Conservation (phyloP, 192 early-diverging fungal species). For the Spizellomyces sp. region DNA sequence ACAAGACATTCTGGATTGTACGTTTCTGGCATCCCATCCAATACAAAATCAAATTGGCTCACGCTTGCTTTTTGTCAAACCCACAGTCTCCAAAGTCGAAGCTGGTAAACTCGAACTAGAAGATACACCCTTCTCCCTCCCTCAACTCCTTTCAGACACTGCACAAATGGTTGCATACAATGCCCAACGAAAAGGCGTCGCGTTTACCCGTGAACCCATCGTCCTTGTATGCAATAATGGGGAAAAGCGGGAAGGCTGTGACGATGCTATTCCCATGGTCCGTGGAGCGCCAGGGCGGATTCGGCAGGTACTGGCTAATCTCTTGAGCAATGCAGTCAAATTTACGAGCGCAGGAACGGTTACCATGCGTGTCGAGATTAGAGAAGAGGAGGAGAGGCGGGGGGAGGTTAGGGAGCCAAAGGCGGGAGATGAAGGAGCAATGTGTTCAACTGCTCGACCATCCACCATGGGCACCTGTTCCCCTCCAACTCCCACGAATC, state of each 20-base stretch:
- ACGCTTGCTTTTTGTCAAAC: no score
- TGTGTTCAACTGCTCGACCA: not conserved
- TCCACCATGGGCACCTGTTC: not conserved
- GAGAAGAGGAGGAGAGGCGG: conserved; percentile 8
- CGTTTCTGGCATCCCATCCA: not conserved
- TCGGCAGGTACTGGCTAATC: conserved; percentile 81
- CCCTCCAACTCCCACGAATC: no score
- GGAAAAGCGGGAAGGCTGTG: not conserved
- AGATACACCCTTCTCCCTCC: conserved; percentile 9
- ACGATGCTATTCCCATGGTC: not conserved
- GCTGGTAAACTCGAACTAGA: conserved; percentile 16
- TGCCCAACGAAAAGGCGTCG: not conserved
- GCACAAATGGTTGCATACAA: conserved; percentile 5
- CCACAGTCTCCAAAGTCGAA: conserved; percentile 8
- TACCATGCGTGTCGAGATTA: conserved; percentile 37
- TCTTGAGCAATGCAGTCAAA: conserved; percentile 83
- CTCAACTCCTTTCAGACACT: not conserved
- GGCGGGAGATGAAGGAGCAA: not conserved
- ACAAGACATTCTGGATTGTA: conserved; percentile 1
- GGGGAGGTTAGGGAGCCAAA: not conserved
- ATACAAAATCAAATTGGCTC: no score
- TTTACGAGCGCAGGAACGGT: conserved; percentile 72
- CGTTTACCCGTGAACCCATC: not conserved
- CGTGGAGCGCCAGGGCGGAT: conserved; percentile 44
- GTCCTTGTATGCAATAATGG: not conserved